A percentile compares a stretch with the other conserved stretches of the same genome.
These are phyloP conservation scores for Pistacia integerrima DNA, from an alignment of 345 rosid genomes.

Conservation along the genomic window DNA sequence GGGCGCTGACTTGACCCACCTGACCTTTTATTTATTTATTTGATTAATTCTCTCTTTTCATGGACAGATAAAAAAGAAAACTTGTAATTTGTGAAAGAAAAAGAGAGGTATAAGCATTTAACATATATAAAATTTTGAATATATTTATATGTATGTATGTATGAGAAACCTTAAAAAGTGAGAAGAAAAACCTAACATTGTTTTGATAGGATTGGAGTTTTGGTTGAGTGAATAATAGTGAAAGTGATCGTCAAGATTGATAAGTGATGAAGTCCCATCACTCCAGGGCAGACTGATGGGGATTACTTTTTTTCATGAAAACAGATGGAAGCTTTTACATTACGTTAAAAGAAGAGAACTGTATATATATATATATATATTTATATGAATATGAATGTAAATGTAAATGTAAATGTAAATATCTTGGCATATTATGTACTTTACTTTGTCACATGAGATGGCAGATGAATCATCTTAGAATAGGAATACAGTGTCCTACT, in stretches of 20 bases:
- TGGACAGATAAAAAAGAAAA: background rate
- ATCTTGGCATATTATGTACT: background rate
- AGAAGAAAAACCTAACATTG: background rate
- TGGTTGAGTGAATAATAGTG: conserved; percentile 6
- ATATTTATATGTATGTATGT: too few species aligned
- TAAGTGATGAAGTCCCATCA: background rate
- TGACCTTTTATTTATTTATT: background rate
- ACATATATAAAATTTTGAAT: too few species aligned
- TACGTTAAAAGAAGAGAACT: conserved; percentile 5
- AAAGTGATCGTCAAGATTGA: background rate
- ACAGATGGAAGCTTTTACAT: background rate
- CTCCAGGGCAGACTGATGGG: too few species aligned
- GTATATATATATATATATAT: too few species aligned
- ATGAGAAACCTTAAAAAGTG: background rate
- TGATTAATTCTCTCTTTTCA: background rate
- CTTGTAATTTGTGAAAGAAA: background rate
- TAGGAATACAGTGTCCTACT: background rate
- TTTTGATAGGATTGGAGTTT: conserved; percentile 8
- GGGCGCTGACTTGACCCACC: background rate
- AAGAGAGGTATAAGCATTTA: background rate
- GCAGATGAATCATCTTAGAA: too few species aligned
- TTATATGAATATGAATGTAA: too few species aligned
- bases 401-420: background rate
- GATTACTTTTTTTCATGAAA: conserved; percentile 4
- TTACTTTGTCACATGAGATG: background rate